Conservation (phyloP, 192 early-diverging fungal genomes). For the Helicostylum pulchrum region DNA sequence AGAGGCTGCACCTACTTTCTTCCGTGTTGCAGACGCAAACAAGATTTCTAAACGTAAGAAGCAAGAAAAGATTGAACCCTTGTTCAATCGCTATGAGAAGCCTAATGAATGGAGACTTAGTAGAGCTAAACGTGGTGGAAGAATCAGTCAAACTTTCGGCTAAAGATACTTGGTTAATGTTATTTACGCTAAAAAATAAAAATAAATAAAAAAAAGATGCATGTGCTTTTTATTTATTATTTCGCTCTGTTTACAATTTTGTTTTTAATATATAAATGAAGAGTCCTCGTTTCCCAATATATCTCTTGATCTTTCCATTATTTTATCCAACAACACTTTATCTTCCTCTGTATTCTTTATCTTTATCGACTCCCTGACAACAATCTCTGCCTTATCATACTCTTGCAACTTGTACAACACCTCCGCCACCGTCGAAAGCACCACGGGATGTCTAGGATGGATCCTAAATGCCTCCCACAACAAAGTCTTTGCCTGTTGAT, state of each 20-base stretch:
- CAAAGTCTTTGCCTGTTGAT: conserved; percentile 6
- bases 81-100: conserved; percentile 91
- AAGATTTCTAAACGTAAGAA: conserved; percentile 92
- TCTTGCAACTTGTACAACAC: conserved; percentile 16
- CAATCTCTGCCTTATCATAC: conserved; percentile 3
- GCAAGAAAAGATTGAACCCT: conserved; percentile 87
- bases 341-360: too few relatives aligned
- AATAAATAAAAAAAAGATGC: too few relatives aligned
- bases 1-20: conserved; percentile 99
- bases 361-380: too few relatives aligned
- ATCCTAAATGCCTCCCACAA: conserved; percentile 26
- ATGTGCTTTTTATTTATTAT: too few relatives aligned
- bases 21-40: conserved; percentile 91
- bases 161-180: conserved; percentile 13
- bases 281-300: too few relatives aligned
- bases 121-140: conserved; percentile 63
- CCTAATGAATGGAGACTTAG: conserved; percentile 96
- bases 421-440: conserved; percentile 24
- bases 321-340: too few relatives aligned
- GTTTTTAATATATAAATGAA: too few relatives aligned
- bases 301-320: too few relatives aligned
- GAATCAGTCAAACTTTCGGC: conserved; percentile 80
- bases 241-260: too few relatives aligned
- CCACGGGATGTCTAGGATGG: conserved; percentile 27
- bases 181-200: too few relatives aligned